Evolutionary conservation across 2,329 filamentous ascomycete species (phyloP).

Genomic region (Fusarium austroafricanum): DNA sequence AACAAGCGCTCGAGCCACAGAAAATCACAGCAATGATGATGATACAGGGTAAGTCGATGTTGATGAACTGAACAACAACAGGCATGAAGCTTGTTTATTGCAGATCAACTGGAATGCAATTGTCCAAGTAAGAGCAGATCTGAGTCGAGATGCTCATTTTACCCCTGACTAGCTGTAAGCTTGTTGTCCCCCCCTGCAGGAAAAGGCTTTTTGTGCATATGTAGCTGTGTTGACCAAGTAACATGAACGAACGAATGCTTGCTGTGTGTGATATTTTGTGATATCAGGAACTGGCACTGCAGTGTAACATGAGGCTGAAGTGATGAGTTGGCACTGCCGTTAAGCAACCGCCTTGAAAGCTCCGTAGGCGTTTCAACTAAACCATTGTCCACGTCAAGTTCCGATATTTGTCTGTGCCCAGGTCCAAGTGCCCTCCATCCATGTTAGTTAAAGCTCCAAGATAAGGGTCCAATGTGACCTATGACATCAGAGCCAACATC

Average conservation of each 20-base stretch:
- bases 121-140: neutral
- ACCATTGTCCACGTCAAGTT: neutral
- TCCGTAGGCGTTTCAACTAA: neutral
- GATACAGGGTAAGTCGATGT: conserved; percentile 22
- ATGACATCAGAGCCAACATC: conserved; percentile 14
- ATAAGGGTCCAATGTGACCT: conserved; percentile 6
- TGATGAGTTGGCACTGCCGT: conserved; percentile 1
- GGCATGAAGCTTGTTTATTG: conserved; percentile 9
- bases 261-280: neutral
- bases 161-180: conserved; percentile 21
- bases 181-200: conserved; percentile 3
- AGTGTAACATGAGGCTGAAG: neutral
- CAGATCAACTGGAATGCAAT: conserved; percentile 22
- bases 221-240: conserved; percentile 22
- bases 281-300: neutral
- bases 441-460: neutral
- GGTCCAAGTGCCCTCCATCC: conserved; percentile 7
- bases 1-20: conserved; percentile 15
- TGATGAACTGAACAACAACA: neutral
- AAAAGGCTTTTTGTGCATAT: neutral
- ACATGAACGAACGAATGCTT: neutral
- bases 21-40: neutral
- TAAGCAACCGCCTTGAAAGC: too few relatives aligned
- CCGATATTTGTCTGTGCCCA: conserved; percentile 5
- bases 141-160: neutral